phyloP scores from a whole-genome alignment of 805 yeast genomes.

The Kazachstania bromeliacearum region DNA sequence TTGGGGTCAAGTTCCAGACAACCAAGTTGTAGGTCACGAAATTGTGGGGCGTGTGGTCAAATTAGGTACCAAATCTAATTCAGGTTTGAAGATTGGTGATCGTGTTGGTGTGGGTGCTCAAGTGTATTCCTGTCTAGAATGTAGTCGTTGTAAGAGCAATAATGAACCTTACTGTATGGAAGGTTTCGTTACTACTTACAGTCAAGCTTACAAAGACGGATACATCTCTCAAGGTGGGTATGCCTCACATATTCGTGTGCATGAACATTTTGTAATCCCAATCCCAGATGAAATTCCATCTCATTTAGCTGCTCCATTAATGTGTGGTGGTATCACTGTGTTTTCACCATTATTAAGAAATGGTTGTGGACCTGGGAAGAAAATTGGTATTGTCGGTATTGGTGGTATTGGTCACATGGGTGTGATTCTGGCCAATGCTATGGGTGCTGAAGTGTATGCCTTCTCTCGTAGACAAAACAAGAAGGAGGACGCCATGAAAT shows the following conservation, averaged over 20 bases:
- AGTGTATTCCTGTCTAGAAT: conserved; percentile 48
- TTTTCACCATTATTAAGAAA: conserved; percentile 55
- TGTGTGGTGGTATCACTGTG: conserved; percentile 72
- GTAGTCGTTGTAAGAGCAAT: conserved; percentile 46
- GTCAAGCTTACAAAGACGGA: conserved; percentile 37
- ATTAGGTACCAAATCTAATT: conserved; percentile 46
- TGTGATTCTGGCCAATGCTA: conserved; percentile 45
- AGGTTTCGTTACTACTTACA: conserved; percentile 39
- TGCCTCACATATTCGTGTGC: conserved; percentile 52
- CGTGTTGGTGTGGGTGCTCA: conserved; percentile 79
- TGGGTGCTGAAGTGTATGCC: conserved; percentile 52
- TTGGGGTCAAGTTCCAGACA: conserved; percentile 12
- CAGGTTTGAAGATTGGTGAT: conserved; percentile 50
- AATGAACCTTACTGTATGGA: conserved; percentile 51
- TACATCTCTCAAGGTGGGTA: conserved; percentile 55
- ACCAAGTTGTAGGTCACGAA: conserved; percentile 41
- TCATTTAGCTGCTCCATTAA: conserved; percentile 56
- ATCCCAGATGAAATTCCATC: conserved; percentile 48
- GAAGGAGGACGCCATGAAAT: conserved; percentile 37
- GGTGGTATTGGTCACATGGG: conserved; percentile 54
- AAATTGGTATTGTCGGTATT: conserved; percentile 46
- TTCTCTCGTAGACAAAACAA: conserved; percentile 43
- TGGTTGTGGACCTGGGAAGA: conserved; percentile 40
- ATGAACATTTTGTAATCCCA: conserved; percentile 54
- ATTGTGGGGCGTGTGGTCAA: conserved; percentile 49